Conservation (phyloP, 106 monocot genomes). For the Cymbidium sinense region DNA sequence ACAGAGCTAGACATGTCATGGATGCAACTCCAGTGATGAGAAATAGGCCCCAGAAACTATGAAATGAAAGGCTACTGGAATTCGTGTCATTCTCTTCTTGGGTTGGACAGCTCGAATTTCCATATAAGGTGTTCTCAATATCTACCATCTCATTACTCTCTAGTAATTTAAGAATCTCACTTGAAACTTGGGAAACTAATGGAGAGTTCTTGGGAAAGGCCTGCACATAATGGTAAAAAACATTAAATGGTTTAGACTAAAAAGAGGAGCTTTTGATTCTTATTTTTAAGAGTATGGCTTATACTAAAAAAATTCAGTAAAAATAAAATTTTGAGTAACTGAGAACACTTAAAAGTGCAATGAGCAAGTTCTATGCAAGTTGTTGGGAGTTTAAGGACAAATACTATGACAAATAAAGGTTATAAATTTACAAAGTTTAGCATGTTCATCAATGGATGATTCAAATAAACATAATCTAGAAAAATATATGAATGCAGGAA, state of each 20-base stretch:
- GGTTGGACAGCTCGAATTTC: constrained; percentile 12
- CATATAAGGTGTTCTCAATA: constrained; percentile 35
- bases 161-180: constrained; percentile 34
- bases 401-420: no score
- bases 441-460: no score
- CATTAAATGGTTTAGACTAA: not conserved
- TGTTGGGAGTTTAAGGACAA: no score
- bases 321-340: no score
- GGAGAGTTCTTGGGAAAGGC: constrained; percentile 56
- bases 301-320: no score
- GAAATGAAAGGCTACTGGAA: constrained; percentile 42
- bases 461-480: no score
- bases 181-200: constrained; percentile 44
- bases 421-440: no score
- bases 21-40: constrained; percentile 51
- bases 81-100: constrained; percentile 3
- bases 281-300: no score
- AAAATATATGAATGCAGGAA: no score
- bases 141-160: constrained; percentile 26
- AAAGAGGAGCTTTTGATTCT: not conserved
- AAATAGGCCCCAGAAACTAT: constrained; percentile 61
- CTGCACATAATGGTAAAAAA: constrained; percentile 16
- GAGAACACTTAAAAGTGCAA: no score
- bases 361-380: no score
- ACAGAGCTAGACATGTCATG: constrained; percentile 19